Conservation (phyloP, 2,329 filamentous ascomycete genomes). For the Sporothrix globosa region DNA sequence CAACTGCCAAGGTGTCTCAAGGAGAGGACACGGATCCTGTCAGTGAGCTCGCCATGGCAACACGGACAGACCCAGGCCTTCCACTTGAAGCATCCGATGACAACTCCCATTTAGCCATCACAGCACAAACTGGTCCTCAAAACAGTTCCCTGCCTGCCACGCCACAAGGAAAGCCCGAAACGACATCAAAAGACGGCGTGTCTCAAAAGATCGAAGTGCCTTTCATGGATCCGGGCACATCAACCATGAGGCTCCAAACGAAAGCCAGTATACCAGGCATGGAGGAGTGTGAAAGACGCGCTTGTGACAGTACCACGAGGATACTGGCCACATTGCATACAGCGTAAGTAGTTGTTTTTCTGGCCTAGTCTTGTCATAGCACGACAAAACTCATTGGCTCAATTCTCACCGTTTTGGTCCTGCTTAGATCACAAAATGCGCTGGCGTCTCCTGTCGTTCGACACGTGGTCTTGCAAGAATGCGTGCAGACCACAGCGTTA, state of each 20-base stretch:
- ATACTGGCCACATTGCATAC: too few relatives aligned
- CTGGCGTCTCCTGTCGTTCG: not conserved
- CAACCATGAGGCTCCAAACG: not conserved
- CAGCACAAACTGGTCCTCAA: not conserved
- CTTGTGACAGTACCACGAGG: not conserved
- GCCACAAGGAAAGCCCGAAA: not conserved
- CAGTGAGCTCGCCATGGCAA: not conserved
- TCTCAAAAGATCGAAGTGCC: not conserved
- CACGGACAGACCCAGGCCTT: not conserved
- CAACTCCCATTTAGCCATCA: not conserved
- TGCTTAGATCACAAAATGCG: not conserved
- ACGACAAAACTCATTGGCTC: not conserved
- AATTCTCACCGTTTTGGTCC: not conserved
- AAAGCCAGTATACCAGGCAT: not conserved
- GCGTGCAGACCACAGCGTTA: slow-evolving; percentile 48
- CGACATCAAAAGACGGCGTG: not conserved
- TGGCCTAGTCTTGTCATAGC: not conserved
- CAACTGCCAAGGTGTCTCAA: not conserved
- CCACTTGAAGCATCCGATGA: not conserved
- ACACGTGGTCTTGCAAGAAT: slow-evolving; percentile 26
- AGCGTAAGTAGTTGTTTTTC: not conserved
- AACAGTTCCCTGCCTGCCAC: not conserved
- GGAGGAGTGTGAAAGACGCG: not conserved
- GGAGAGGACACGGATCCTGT: not conserved
- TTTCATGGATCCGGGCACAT: not conserved